Conservation (phyloP, 1,139 yeast species). For the Pneumocystis canis region DNA sequence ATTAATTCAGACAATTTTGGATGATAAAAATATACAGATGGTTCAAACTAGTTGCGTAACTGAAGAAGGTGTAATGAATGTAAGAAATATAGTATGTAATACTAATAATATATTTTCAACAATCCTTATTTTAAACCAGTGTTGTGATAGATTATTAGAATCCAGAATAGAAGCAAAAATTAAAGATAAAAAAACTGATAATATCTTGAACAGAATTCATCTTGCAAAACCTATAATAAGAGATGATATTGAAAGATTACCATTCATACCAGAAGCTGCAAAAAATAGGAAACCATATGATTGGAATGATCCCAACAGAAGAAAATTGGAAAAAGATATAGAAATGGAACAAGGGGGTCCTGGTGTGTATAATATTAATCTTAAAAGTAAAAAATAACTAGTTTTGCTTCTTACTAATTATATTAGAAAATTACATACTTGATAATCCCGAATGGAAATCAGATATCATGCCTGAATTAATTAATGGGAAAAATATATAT, state of each 20-base stretch:
- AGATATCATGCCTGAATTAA: conserved; percentile 89
- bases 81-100: conserved; percentile 41
- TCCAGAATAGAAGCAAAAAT: conserved; percentile 94
- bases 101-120: neutral
- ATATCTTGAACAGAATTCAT: conserved; percentile 86
- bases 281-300: conserved; percentile 51
- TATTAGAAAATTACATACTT: conserved; percentile 60
- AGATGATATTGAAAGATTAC: conserved; percentile 63
- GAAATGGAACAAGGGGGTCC: conserved; percentile 97
- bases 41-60: conserved; percentile 87
- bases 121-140: conserved; percentile 30
- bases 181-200: conserved; percentile 82
- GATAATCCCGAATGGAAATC: conserved; percentile 97
- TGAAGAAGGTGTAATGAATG: conserved; percentile 90
- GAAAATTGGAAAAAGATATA: conserved; percentile 68
- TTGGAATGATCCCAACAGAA: conserved; percentile 61
- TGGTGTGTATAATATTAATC: conserved; percentile 87
- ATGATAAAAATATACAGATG: conserved; percentile 63
- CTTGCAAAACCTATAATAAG: conserved; percentile 81
- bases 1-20: conserved; percentile 45
- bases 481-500: conserved; percentile 92
- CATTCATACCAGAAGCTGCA: conserved; percentile 65
- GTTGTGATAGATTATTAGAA: conserved; percentile 89
- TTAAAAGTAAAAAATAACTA: conserved; percentile 31
- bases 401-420: neutral